Base-by-base conservation (phyloP, 495 filamentous ascomycete species). In the Penicillium simplicissimum region DNA sequence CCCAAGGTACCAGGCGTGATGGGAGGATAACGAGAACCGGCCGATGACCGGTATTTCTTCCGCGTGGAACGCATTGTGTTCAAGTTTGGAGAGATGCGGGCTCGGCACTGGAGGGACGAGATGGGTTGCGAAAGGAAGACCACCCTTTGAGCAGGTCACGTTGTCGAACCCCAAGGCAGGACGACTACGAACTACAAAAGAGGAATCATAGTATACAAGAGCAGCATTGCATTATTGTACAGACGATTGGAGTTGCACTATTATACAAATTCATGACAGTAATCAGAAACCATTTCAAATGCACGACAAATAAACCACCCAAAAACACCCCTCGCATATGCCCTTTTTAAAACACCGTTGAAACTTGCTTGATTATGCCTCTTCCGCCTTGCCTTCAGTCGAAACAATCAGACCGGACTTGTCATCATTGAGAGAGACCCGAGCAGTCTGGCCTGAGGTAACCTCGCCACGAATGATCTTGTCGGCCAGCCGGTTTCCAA, bases 391-490 rank as follows among this genome's bases (percentile, higher is more conserved):
- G 7, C 55, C 66, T 45, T 72, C 64, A 23, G 65, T 31, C 1
- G 63, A 60, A 13, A 81, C 71, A 53, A 73, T 62, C 48, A 80
- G 65, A 10, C 67, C 68, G 64, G 66, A 62, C 59, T 77, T 78
- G 23, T 75, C 70, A 11, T 68, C 67, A 54, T 83, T 88, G 38
- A 96, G 79, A 37, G 75, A 78, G 4, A 96, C 90, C 38, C 77
- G 76, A 15, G 90, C 93, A 7, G 75, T 78, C 63, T 96, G 88
- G 1, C 91, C 94, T 35, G 73, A 82, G 71, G 85, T 88, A 37
- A 98, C 76, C 70, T 93, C 81, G 11, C 95, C 95, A 38, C 91
- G 81, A 59, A 97, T 97, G 64, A 98, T 93, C 79, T 87, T 89
- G 64, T 96, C 92, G 0, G 96, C 95, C 31, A 98, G 80, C 6